A percentile compares a stretch with the other conserved stretches of the same genome.
These are phyloP conservation scores for Kazachstania sp. DNA, from an alignment of 1,139 yeast genomes.

Conservation along the genomic window DNA sequence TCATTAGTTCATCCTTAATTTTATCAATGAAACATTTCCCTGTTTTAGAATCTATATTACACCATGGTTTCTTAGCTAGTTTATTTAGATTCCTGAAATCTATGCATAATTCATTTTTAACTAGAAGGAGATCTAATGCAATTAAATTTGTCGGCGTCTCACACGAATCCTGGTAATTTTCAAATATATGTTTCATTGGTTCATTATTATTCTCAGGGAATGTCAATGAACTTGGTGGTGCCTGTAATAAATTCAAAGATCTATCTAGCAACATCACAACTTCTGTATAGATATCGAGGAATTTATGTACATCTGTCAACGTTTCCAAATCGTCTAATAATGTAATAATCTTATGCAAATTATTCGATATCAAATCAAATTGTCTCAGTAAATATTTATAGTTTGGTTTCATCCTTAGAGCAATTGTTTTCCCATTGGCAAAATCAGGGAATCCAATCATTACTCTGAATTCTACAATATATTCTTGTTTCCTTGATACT, in stretches of 20 bases:
- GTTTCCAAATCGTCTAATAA: slow-evolving; percentile 17
- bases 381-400: slow-evolving; percentile 16
- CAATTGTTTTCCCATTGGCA: slow-evolving; percentile 19
- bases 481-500: slow-evolving; percentile 19
- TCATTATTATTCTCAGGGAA: slow-evolving; percentile 4
- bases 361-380: slow-evolving; percentile 15
- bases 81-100: slow-evolving; percentile 22
- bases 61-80: slow-evolving; percentile 31
- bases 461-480: slow-evolving; percentile 22
- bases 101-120: slow-evolving; percentile 22
- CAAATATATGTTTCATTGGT: slow-evolving; percentile 5
- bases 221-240: slow-evolving; percentile 5
- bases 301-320: slow-evolving; percentile 1
- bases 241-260: neutral
- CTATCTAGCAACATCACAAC: neutral
- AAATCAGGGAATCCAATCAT: slow-evolving; percentile 22
- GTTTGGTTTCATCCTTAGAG: slow-evolving; percentile 17
- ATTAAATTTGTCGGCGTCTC: slow-evolving; percentile 5
- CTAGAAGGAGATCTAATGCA: slow-evolving; percentile 20
- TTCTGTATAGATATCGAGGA: neutral
- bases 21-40: slow-evolving; percentile 28
- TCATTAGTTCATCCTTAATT: slow-evolving; percentile 19
- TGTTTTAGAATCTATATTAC: slow-evolving; percentile 19
- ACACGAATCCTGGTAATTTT: neutral
- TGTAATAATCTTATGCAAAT: slow-evolving; percentile 10